Base-by-base conservation (phyloP, 495 filamentous ascomycete genomes). In the Podospora appendiculata region DNA sequence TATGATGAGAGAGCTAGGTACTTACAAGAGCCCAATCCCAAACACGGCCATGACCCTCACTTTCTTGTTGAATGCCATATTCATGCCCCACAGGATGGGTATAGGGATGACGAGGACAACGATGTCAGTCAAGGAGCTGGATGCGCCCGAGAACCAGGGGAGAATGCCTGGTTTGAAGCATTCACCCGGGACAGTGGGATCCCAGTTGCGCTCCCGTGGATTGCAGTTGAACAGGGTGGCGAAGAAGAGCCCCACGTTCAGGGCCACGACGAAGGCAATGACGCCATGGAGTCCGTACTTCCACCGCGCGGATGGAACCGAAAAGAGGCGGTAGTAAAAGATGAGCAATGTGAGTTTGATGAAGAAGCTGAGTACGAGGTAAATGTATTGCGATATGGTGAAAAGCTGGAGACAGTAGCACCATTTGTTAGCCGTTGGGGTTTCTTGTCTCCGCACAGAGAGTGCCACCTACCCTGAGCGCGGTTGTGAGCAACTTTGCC, bases 31-130 rank as follows among this genome's bases (percentile, higher is more conserved):
- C 6, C 47, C 47, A 50, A 50, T 16, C 4, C 35, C 38, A 18
- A 50, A 50, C 7, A 50, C 47, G 10, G 38, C 47, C 14, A 50
- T 40, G 18, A 41, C 38, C 38, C 38, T 50, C 47, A 50, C 5
- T 50, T 50, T 50, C 38, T 41, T 50, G 35, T 50, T 50, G 35
- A 50, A 50, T 8, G 35, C 35, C 17, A 50, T 32, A 19, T 50
- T 50, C 47, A 50, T 41, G 8, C 35, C 3, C 35, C 32, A 50
- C 13, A 50, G 11, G 18, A 50, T 40, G 35, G 35, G 47, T 32
- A 50, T 9, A 13, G 47, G 47, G 35, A 50, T 13, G 16, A 41
- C 11, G 47, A 50, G 47, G 14, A 50, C 47, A 33, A 41, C 13
- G 38, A 50, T n/a, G 18, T 50, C 47, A 32, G 47, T 50, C 35